Evolutionary conservation across 148 eudicot species (phyloP).

Genomic region (Chenopodium quinoa): DNA sequence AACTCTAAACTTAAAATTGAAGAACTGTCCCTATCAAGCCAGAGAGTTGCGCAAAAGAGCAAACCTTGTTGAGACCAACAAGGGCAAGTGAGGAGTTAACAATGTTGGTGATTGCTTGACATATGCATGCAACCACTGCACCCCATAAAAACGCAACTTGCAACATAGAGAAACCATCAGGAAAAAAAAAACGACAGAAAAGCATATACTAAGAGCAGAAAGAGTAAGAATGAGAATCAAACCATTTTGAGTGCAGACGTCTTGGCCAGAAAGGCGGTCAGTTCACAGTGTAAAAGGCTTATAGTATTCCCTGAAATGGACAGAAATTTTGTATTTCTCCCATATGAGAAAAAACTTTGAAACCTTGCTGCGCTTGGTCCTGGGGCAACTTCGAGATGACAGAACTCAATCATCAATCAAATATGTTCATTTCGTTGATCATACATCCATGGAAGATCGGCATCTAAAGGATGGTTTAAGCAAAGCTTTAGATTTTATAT

Average conservation of each 20-base stretch:
- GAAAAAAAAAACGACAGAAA: background rate
- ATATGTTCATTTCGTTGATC: background rate
- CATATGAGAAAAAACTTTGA: no score
- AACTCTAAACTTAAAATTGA: background rate
- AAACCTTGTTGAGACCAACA: slow-evolving; percentile 95
- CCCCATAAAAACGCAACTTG: background rate
- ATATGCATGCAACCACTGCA: slow-evolving; percentile 48
- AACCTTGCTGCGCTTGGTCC: no score
- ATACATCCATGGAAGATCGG: background rate
- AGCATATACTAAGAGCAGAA: background rate
- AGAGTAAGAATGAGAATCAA: background rate
- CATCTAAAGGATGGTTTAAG: background rate
- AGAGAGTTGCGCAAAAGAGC: background rate
- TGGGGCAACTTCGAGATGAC: no score
- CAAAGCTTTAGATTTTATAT: slow-evolving; percentile 4
- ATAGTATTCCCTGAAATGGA: no score
- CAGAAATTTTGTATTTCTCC: no score
- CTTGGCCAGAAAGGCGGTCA: slow-evolving; percentile 95
- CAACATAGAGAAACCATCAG: background rate
- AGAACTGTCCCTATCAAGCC: background rate
- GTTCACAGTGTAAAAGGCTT: no score
- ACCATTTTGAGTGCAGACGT: slow-evolving; percentile 96
- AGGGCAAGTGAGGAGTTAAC: slow-evolving; percentile 97
- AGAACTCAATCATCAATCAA: background rate
- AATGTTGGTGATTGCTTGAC: slow-evolving; percentile 84